phyloP scores from a whole-genome alignment of 2,329 filamentous ascomycete genomes.

The Sporothrix mexicana region DNA sequence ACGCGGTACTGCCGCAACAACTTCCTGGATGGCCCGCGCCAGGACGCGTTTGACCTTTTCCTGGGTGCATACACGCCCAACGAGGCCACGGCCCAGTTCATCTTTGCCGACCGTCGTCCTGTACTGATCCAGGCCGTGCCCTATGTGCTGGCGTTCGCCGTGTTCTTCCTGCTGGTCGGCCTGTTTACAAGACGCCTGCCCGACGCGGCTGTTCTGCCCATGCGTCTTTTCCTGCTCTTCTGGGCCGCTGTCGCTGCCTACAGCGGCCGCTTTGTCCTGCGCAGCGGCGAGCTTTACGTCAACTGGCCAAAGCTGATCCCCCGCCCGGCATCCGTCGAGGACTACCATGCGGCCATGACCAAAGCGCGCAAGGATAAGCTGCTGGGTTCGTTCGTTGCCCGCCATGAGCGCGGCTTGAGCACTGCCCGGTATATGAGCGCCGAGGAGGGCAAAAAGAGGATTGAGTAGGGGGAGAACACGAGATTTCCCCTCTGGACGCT shows the following conservation, averaged over 20 bases:
- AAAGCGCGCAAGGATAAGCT: slow-evolving; percentile 83
- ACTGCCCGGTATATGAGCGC: slow-evolving; percentile 81
- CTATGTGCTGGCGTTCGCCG: slow-evolving; percentile 83
- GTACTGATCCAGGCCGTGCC: slow-evolving; percentile 91
- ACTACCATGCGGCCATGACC: slow-evolving; percentile 83
- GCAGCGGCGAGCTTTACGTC: slow-evolving; percentile 91
- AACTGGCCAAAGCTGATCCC: slow-evolving; percentile 98
- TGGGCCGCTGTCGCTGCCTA: slow-evolving; percentile 75
- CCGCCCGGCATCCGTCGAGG: slow-evolving; percentile 82
- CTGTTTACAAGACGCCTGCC: slow-evolving; percentile 74
- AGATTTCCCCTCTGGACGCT: neutral
- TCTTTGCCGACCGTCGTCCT: slow-evolving; percentile 86
- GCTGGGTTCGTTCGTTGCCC: slow-evolving; percentile 74
- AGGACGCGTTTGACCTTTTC: slow-evolving; percentile 96
- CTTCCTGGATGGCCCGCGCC: slow-evolving; percentile 88
- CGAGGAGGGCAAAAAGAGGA: slow-evolving; percentile 98
- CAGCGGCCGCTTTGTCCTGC: slow-evolving; percentile 76
- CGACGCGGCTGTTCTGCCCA: slow-evolving; percentile 76
- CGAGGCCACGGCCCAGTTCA: slow-evolving; percentile 67
- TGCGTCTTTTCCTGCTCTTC: slow-evolving; percentile 81
- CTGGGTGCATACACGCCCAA: slow-evolving; percentile 83
- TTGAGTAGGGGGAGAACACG: slow-evolving; percentile 65
- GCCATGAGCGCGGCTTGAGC: slow-evolving; percentile 83
- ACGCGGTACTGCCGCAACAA: slow-evolving; percentile 94
- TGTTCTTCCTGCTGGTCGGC: slow-evolving; percentile 81